Percentiles rank a stretch among this genome's conserved stretches.
Evolutionary conservation across 106 monocot genomes (phyloP).

Genomic region (Chionographis japonica): DNA sequence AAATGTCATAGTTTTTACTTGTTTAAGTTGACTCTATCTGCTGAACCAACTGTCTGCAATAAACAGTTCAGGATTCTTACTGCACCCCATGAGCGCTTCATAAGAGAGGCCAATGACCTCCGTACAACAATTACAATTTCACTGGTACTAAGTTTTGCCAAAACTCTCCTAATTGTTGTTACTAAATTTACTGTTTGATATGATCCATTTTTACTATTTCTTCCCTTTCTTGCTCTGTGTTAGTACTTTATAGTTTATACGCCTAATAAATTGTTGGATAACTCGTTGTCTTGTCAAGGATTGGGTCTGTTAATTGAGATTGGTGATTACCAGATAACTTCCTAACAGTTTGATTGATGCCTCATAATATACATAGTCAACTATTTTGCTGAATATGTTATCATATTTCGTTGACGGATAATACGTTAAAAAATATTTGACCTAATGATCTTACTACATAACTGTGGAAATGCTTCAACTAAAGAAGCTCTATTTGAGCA

Average conservation of each 20-base stretch:
- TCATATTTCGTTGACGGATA: too few relatives aligned
- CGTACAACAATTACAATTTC: conserved; percentile 83
- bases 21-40: background rate
- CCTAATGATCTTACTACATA: too few relatives aligned
- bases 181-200: background rate
- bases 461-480: too few relatives aligned
- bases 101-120: conserved; percentile 87
- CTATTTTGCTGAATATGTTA: too few relatives aligned
- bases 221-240: background rate
- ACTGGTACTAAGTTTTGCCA: conserved; percentile 39
- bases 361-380: too few relatives aligned
- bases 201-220: background rate
- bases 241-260: background rate
- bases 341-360: too few relatives aligned
- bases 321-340: too few relatives aligned
- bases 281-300: too few relatives aligned
- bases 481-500: too few relatives aligned
- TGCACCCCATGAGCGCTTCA: conserved; percentile 78
- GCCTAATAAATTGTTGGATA: too few relatives aligned
- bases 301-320: too few relatives aligned
- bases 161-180: background rate
- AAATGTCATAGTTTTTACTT: background rate
- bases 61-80: conserved; percentile 86
- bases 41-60: background rate
- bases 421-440: too few relatives aligned